These are phyloP conservation scores for Pharnaceum exiguum DNA, from an alignment of 148 eudicot genomes.

Conservation along the genomic window DNA sequence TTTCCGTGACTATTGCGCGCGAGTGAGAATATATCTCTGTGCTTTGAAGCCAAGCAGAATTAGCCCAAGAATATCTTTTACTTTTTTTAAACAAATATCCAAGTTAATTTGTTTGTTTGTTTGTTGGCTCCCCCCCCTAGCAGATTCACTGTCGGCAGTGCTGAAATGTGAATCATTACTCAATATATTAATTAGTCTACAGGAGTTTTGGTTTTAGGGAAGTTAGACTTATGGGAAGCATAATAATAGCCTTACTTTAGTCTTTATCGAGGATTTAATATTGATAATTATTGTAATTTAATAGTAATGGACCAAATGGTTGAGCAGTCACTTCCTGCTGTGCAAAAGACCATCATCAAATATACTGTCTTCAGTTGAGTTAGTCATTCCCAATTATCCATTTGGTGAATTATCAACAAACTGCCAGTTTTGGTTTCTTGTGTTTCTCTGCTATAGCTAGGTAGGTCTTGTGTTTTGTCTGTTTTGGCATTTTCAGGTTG, in stretches of 20 bases:
- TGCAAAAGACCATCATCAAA: conserved; percentile 18
- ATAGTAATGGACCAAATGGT: conserved; percentile 18
- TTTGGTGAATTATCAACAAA: too few relatives aligned
- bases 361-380: too few relatives aligned
- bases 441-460: background rate
- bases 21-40: conserved; percentile 1
- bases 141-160: too few relatives aligned
- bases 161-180: background rate
- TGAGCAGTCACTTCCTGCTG: conserved; percentile 26
- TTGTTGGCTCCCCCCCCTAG: too few relatives aligned
- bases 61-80: background rate
- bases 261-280: conserved; percentile 7
- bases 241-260: conserved; percentile 17
- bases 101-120: too few relatives aligned
- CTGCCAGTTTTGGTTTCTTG: background rate
- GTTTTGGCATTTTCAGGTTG: conserved; percentile 4
- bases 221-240: conserved; percentile 26
- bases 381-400: too few relatives aligned
- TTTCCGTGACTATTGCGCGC: conserved; percentile 7
- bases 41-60: conserved; percentile 14
- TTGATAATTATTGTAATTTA: background rate
- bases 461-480: background rate
- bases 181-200: background rate
- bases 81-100: too few relatives aligned
- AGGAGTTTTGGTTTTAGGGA: conserved; percentile 7